A percentile compares a stretch with the other conserved stretches of the same genome.
phyloP scores from a whole-genome alignment of 1,139 yeast genomes.

The Suhomyces taliae region DNA sequence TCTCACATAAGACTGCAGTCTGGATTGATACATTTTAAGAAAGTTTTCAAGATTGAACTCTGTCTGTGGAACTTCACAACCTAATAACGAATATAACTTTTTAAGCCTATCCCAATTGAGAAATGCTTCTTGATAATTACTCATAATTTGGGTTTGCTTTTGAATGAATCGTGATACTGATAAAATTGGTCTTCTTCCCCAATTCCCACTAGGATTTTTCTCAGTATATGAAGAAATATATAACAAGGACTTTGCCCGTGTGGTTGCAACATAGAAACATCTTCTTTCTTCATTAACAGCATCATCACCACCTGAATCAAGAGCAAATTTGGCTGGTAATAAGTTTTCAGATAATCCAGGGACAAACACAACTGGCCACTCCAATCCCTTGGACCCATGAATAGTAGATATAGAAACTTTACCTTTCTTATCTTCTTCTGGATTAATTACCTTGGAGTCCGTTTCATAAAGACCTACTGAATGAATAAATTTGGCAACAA shows the following conservation, averaged over 20 bases:
- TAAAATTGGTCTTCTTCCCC: constrained; percentile 25
- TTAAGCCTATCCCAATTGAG: constrained; percentile 15
- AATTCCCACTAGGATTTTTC: constrained; percentile 13
- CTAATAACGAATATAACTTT: constrained; percentile 19
- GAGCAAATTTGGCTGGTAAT: constrained; percentile 52
- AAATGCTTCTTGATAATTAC: constrained; percentile 21
- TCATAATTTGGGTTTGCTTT: constrained; percentile 7
- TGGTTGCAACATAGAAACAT: constrained; percentile 82
- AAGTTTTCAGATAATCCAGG: constrained; percentile 66
- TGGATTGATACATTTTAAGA: constrained; percentile 11
- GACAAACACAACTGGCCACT: constrained; percentile 90
- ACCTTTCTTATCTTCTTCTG: constrained; percentile 19
- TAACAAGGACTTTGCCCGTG: constrained; percentile 65
- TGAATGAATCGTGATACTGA: constrained; percentile 34
- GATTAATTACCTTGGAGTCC: constrained; percentile 13
- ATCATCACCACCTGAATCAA: constrained; percentile 32
- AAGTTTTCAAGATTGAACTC: constrained; percentile 10
- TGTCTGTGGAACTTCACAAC: constrained; percentile 1
- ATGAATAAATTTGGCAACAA: constrained; percentile 54
- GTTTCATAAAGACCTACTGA: constrained; percentile 60
- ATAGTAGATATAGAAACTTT: constrained; percentile 64
- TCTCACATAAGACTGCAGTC: constrained; percentile 13
- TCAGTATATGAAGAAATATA: constrained; percentile 38
- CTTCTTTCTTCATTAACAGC: constrained; percentile 73
- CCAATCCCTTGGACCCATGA: constrained; percentile 91